Conservation (phyloP, 805 yeast species). For the Wickerhamiella occidentalis region DNA sequence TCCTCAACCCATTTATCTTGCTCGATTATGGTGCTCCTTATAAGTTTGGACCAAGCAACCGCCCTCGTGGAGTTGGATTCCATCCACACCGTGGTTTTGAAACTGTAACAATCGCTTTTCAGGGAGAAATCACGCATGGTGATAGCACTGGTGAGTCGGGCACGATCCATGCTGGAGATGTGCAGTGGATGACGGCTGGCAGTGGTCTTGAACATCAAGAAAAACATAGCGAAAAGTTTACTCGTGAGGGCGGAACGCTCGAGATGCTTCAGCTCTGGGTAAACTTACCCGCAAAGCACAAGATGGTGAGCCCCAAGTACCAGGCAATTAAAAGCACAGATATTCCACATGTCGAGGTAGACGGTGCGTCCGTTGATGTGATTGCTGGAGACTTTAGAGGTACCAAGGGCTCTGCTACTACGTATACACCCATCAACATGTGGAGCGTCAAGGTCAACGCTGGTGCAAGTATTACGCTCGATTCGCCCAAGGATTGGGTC, state of each 20-base stretch:
- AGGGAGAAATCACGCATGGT: conserved; percentile 65
- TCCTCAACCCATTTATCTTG: conserved; percentile 13
- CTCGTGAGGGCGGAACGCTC: conserved; percentile 32
- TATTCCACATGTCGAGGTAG: conserved; percentile 55
- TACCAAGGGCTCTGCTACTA: conserved; percentile 7
- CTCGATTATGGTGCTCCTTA: conserved; percentile 14
- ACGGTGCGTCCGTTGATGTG: conserved; percentile 48
- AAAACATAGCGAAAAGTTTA: conserved; percentile 53
- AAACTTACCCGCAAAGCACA: conserved; percentile 55
- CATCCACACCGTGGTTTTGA: conserved; percentile 78
- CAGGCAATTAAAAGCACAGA: conserved; percentile 61
- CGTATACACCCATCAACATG: conserved; percentile 9
- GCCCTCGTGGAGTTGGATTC: conserved; percentile 12
- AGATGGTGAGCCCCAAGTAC: conserved; percentile 58
- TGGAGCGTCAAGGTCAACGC: background rate
- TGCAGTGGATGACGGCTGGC: conserved; percentile 93
- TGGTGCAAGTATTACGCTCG: background rate
- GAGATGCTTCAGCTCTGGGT: conserved; percentile 83
- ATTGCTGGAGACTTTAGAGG: conserved; percentile 72
- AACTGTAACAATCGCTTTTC: conserved; percentile 55
- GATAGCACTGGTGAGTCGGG: conserved; percentile 84
- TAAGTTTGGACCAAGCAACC: conserved; percentile 7
- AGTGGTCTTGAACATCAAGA: conserved; percentile 77
- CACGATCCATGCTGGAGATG: conserved; percentile 63
- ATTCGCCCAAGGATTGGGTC: conserved; percentile 33